phyloP scores from a whole-genome alignment of 495 filamentous ascomycete genomes.

The Jackrogersella multiformis region DNA sequence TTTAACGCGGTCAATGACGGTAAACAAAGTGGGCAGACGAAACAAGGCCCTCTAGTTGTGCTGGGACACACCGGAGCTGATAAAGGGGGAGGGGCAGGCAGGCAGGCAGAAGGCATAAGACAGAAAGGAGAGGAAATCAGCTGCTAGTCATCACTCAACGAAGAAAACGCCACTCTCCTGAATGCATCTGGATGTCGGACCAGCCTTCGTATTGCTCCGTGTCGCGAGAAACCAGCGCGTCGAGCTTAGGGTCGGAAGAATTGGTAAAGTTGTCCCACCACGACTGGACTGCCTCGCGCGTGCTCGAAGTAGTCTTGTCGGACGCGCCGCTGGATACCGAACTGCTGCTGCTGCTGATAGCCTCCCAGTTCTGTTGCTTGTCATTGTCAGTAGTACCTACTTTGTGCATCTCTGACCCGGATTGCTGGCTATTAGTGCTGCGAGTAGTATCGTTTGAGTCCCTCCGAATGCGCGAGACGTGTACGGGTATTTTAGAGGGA shows the following conservation, averaged over 20 bases:
- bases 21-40: not conserved
- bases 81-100: not conserved
- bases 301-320: not conserved
- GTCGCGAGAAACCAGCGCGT: not conserved
- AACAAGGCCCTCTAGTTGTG: not conserved
- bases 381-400: too few relatives aligned
- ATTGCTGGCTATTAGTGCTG: too few relatives aligned
- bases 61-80: too few relatives aligned
- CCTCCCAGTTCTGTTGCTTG: not conserved
- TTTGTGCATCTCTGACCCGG: too few relatives aligned
- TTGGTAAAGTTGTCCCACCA: not conserved
- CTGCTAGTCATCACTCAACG: not conserved
- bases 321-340: not conserved
- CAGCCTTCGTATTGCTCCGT: not conserved
- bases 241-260: not conserved
- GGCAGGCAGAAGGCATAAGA: not conserved
- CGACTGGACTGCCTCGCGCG: not conserved
- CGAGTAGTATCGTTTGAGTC: too few relatives aligned
- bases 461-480: too few relatives aligned
- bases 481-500: not conserved
- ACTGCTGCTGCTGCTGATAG: too few relatives aligned
- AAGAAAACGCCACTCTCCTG: not conserved
- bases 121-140: not conserved
- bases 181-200: not conserved
- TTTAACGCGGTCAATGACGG: not conserved